Conservation (phyloP, 139 green algal species). For the Zygnema cylindricum region DNA sequence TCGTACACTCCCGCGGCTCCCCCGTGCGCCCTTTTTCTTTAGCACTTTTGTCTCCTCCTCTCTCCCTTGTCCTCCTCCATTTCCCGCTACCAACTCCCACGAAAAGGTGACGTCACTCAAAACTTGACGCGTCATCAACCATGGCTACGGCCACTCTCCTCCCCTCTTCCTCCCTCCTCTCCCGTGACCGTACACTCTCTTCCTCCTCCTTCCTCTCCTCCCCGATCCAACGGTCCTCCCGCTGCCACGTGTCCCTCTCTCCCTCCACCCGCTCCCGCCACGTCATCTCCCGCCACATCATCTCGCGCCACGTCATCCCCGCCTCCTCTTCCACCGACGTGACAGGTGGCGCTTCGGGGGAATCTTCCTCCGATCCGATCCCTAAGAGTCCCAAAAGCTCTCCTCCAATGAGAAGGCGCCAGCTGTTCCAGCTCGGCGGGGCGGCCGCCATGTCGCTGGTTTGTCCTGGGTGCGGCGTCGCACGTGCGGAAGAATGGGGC, state of each 20-base stretch:
- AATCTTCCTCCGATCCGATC: too few relatives aligned
- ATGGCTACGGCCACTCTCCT: background rate
- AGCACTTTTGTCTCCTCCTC: background rate
- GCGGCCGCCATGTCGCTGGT: slow-evolving; percentile 14
- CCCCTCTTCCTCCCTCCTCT: background rate
- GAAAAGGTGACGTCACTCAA: too few relatives aligned
- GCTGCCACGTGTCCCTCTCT: background rate
- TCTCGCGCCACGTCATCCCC: background rate
- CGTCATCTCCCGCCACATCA: background rate
- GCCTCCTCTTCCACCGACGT: background rate
- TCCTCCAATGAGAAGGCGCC: background rate
- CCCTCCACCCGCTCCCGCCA: too few relatives aligned
- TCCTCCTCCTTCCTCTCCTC: background rate
- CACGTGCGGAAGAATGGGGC: slow-evolving; percentile 17
- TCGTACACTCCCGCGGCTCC: background rate
- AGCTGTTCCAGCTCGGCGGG: slow-evolving; percentile 1
- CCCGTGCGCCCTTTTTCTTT: background rate
- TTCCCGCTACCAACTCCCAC: background rate
- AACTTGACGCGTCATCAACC: background rate
- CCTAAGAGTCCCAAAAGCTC: background rate
- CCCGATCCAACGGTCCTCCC: background rate
- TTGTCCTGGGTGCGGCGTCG: slow-evolving; percentile 28
- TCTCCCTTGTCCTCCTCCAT: background rate
- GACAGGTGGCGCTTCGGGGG: too few relatives aligned
- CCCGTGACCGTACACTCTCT: background rate